Evolutionary conservation across 495 filamentous ascomycete species (phyloP), one percentile per base, ranked within the genome.

Genomic region (Hyphodiscus hymeniophilus): DNA sequence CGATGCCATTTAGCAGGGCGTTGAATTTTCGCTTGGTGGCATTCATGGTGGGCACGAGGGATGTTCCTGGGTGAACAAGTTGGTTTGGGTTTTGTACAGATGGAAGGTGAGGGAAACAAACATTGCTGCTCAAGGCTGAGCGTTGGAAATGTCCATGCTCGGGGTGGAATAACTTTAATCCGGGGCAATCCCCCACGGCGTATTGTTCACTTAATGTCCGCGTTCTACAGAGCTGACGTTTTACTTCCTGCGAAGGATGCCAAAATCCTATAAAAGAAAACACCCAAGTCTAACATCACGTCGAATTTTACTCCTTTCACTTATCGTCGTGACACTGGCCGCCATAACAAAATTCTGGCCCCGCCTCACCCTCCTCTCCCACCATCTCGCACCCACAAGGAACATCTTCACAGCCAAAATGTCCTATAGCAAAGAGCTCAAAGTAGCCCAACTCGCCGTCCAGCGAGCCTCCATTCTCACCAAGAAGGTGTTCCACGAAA

Each of bases 401-500:
- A 53, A 28, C 28, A 3, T 45, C 7, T 31, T 52, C 32, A 46
- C 44, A 41, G 38, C 54, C 12, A 57, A 43, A 32, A 68, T 68
- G 62, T 61, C 70, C 38, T 95, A 95, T 73, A 69, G 77, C 50
- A 78, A 82, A 51, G 91, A 97, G 71, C 82, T 90, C 52, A 73
- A 82, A 56, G 76, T 94, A 42, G 91, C 92, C 51, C 82, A 89
- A 63, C 81, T 97, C 18, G 89, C 94, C 48, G 89, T 97, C 39
- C 89, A 94, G 67, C 80, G 94, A 46, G 92, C 92, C 16, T 73
- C 81, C 22, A 69, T 90, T 52, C 80, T 97, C 48, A 97, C 92
- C 45, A 89, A 95, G 71, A 80, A 79, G 52, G 90, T 97, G 65
- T 97, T 94, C 76, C 80, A 86, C 68, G 82, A 87, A 47, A 87